A percentile compares a stretch with the other conserved stretches of the same genome.
These are phyloP conservation scores for Ustilago tritici DNA, from an alignment of 1,284 basidiomycete genomes.

Conservation along the genomic window DNA sequence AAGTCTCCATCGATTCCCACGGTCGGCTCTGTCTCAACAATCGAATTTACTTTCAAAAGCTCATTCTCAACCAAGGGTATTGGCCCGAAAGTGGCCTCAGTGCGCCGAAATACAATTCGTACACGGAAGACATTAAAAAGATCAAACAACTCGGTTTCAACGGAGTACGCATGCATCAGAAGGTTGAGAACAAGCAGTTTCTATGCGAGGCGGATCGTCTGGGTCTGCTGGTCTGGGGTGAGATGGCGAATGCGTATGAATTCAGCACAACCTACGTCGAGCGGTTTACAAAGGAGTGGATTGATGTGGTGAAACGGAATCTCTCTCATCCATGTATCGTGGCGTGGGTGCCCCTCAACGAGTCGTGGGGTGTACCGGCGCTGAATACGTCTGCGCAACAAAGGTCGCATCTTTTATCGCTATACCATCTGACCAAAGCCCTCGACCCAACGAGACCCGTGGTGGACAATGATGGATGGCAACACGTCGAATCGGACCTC, in stretches of 20 bases:
- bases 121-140: conserved; percentile 34
- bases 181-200: conserved; percentile 42
- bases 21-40: conserved; percentile 57
- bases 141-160: conserved; percentile 57
- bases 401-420: conserved; percentile 32
- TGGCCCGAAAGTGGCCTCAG: conserved; percentile 46
- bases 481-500: conserved; percentile 48
- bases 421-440: conserved; percentile 51
- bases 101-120: conserved; percentile 26
- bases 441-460: conserved; percentile 47
- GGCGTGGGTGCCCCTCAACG: conserved; percentile 55
- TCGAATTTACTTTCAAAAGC: conserved; percentile 48
- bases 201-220: conserved; percentile 47
- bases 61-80: conserved; percentile 56
- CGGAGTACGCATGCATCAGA: conserved; percentile 54
- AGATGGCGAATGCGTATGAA: conserved; percentile 58
- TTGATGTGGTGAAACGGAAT: conserved; percentile 47
- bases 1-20: conserved; percentile 45
- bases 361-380: conserved; percentile 47
- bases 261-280: conserved; percentile 36
- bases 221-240: conserved; percentile 55
- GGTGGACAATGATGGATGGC: conserved; percentile 57
- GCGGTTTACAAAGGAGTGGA: conserved; percentile 51
- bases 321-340: conserved; percentile 56
- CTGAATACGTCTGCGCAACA: conserved; percentile 36